Conservation (phyloP, 768 basidiomycete genomes). For the Naganishia vaughanmartiniae region DNA sequence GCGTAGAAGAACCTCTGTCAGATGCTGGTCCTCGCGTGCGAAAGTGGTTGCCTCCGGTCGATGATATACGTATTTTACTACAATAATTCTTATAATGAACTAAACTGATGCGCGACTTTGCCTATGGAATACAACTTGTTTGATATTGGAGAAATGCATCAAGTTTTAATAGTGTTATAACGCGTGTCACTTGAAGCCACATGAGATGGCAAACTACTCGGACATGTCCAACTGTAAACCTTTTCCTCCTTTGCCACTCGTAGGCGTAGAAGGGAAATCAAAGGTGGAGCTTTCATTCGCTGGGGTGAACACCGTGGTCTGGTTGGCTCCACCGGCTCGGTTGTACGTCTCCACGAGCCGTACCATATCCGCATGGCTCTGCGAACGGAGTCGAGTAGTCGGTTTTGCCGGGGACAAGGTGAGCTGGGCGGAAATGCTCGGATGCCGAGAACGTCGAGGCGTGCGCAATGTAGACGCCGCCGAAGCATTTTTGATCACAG, state of each 20-base stretch:
- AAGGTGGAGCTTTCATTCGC: not conserved
- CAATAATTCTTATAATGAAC: not conserved
- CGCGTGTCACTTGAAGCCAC: not conserved
- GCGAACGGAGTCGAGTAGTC: constrained; percentile 35
- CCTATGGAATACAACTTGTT: constrained; percentile 15
- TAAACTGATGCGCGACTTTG: not conserved
- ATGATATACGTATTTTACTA: not conserved
- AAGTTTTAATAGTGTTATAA: constrained; percentile 5
- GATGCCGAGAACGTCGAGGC: constrained; percentile 12
- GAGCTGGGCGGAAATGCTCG: constrained; percentile 25
- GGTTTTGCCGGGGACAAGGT: constrained; percentile 22
- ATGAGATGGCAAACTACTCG: not conserved
- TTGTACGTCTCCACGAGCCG: constrained; percentile 47
- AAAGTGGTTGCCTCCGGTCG: constrained; percentile 15
- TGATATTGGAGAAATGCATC: not conserved
- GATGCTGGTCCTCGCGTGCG: not conserved
- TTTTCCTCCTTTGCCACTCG: not conserved
- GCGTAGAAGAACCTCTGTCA: not conserved
- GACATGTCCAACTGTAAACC: constrained; percentile 1
- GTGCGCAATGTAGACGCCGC: not conserved
- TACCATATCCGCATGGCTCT: constrained; percentile 47
- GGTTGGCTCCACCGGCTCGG: constrained; percentile 47
- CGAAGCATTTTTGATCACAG: not conserved
- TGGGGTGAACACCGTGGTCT: constrained; percentile 46
- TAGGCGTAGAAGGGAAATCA: not conserved